These are phyloP conservation scores for Xylariomycetidae sp. DNA, from an alignment of 2,329 filamentous ascomycete genomes.

Conservation along the genomic window DNA sequence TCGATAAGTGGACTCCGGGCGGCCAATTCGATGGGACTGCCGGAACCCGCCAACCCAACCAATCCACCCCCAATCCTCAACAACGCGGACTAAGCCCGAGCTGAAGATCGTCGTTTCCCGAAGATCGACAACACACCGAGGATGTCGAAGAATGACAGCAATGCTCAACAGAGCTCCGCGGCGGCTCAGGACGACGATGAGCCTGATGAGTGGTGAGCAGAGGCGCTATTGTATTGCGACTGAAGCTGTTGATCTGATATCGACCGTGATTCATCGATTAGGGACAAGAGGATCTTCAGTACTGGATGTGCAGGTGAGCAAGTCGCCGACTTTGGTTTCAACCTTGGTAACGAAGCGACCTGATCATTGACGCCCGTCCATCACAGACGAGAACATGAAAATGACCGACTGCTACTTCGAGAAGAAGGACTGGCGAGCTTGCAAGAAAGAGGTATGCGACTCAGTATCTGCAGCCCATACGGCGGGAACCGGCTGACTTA, in stretches of 20 bases:
- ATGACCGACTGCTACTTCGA: slow-evolving; percentile 95
- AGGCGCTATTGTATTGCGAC: slow-evolving; percentile 2
- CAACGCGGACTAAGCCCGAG: too few species aligned
- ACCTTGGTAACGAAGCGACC: not conserved
- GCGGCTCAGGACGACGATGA: slow-evolving; percentile 67
- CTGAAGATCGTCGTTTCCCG: too few species aligned
- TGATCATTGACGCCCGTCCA: slow-evolving; percentile 5
- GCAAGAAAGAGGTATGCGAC: slow-evolving; percentile 82
- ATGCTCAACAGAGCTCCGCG: slow-evolving; percentile 31
- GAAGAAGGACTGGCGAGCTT: slow-evolving; percentile 91
- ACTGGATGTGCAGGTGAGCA: slow-evolving; percentile 91
- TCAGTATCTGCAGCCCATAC: slow-evolving; percentile 10
- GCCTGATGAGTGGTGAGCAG: slow-evolving; percentile 82
- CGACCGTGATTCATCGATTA: too few species aligned
- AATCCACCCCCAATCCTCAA: too few species aligned
- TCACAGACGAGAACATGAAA: slow-evolving; percentile 75
- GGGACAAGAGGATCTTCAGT: slow-evolving; percentile 97
- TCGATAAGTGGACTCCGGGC: too few species aligned
- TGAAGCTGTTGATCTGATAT: too few species aligned
- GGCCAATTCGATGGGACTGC: too few species aligned
- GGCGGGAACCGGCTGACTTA: not conserved
- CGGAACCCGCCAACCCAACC: too few species aligned
- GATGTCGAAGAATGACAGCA: slow-evolving; percentile 54
- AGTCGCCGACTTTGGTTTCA: slow-evolving; percentile 4
- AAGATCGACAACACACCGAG: not conserved